Evolutionary conservation across 2,329 filamentous ascomycete genomes (phyloP).

Genomic region (Botrytis fabae): DNA sequence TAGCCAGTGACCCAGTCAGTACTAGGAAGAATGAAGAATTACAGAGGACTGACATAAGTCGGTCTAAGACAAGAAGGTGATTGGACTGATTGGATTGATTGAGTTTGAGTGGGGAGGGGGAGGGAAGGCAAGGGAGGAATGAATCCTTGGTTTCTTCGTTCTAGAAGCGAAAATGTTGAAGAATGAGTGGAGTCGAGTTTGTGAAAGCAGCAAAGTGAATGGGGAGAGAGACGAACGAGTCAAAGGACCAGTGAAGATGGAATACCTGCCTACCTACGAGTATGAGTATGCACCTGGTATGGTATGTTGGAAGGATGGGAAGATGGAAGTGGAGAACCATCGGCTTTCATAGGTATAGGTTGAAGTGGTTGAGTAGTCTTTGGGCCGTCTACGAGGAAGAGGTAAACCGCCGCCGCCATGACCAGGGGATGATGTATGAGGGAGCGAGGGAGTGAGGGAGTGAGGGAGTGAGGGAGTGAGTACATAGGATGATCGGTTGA

Average conservation of each 20-base stretch:
- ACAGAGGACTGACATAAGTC: conserved; percentile 10
- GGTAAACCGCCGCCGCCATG: neutral
- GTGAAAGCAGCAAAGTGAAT: neutral
- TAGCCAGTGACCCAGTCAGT: neutral
- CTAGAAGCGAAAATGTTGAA: conserved; percentile 9
- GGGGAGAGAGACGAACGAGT: neutral
- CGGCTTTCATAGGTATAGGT: neutral
- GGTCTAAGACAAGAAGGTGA: neutral
- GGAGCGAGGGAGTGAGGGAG: too few relatives aligned
- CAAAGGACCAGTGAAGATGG: neutral
- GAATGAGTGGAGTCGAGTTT: neutral
- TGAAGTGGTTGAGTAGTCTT: too few relatives aligned
- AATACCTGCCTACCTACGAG: too few relatives aligned
- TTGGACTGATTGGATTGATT: neutral
- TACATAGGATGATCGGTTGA: too few relatives aligned
- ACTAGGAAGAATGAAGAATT: neutral
- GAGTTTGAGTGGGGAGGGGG: neutral
- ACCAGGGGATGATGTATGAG: neutral
- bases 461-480: too few relatives aligned
- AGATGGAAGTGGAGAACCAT: neutral
- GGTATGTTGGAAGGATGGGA: too few relatives aligned
- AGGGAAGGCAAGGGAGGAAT: neutral
- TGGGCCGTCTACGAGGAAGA: too few relatives aligned
- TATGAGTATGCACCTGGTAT: too few relatives aligned
- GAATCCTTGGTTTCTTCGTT: neutral